Evolutionary conservation across 2,329 filamentous ascomycete species (phyloP), one percentile per base, ranked within the genome.

Genomic region (Pseudogymnoascus verrucosus): DNA sequence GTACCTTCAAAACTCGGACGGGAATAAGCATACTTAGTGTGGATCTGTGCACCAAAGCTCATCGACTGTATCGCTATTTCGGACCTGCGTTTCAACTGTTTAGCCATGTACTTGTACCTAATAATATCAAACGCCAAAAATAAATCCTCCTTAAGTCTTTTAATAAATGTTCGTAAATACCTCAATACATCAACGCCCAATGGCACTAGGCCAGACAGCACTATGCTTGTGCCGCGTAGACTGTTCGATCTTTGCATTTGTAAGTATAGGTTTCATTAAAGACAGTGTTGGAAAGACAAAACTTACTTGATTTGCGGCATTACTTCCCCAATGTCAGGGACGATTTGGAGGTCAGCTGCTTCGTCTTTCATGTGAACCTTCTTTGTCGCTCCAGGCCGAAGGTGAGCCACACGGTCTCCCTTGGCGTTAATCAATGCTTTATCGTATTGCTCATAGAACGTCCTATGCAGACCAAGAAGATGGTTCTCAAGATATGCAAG

Each of bases 121-220:
- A 26, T n/a, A 51, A 28, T 51, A 51, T 28, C 44, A 28, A 8
- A 51, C 21, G 21, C 44, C 21, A 51, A n/a, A 5, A 4, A 4
- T 6, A 51, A 14, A 26, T 47, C 19, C 12, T 26, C 7, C 3
- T 5, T n/a, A 51, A n/a, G 28, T 51, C 12, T 28, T 51, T n/a
- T n/a, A 51, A 51, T 28, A 51, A 51, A 51, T 51, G 2, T 51
- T 12, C 10, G 6, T 26, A 51, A 51, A 51, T 74, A 82, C 80
- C 73, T 77, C 71, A 89, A 84, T 36, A 93, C 86, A 69, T 93
- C 88, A 39, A 89, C 84, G 4, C 90, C 90, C 0, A 96, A 78
- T 0, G 93, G 93, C 2, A 98, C 87, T 2, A 99, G 87, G 0
- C 95, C 95, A 0, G 93, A 96, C 68, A 98, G 88, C 4, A 96